Conservation (phyloP, 2,329 filamentous ascomycete genomes). For the Emmonsia crescens region DNA sequence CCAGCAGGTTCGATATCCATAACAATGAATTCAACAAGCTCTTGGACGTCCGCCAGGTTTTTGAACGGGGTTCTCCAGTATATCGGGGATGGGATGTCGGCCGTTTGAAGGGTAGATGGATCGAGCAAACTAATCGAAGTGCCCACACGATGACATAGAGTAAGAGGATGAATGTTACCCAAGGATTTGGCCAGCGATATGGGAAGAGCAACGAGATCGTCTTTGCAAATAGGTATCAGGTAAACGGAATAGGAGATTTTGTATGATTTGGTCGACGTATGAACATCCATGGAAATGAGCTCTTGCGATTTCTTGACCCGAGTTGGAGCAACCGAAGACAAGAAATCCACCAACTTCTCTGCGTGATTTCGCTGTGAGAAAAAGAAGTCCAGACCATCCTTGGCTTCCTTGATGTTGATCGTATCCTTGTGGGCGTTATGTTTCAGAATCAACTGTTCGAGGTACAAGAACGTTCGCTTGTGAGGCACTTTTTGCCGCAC, state of each 20-base stretch:
- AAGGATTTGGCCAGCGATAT: conserved; percentile 76
- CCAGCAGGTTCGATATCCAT: conserved; percentile 84
- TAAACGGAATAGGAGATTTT: conserved; percentile 90
- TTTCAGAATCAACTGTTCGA: conserved; percentile 94
- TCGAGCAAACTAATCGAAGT: conserved; percentile 85
- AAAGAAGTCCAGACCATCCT: conserved; percentile 93
- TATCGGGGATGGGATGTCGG: conserved; percentile 67
- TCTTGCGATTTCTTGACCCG: conserved; percentile 78
- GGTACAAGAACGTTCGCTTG: conserved; percentile 73
- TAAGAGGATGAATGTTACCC: conserved; percentile 80
- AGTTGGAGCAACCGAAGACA: conserved; percentile 69
- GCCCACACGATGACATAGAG: conserved; percentile 77
- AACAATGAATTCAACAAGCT: conserved; percentile 84
- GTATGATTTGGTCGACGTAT: conserved; percentile 83
- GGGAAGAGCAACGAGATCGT: conserved; percentile 88
- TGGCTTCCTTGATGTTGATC: conserved; percentile 95
- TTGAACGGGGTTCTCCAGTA: conserved; percentile 90
- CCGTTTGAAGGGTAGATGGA: conserved; percentile 78
- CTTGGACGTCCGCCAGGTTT: conserved; percentile 69
- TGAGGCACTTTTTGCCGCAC: conserved; percentile 94
- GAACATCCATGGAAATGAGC: conserved; percentile 84
- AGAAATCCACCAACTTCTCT: conserved; percentile 83
- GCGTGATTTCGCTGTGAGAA: conserved; percentile 83
- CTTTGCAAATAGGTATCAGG: conserved; percentile 90
- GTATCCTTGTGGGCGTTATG: conserved; percentile 84